Evolutionary conservation across 176 grass and related monocot species (phyloP), one percentile per base, ranked within the genome.

Genomic region (Rhynchospora tenuis): DNA sequence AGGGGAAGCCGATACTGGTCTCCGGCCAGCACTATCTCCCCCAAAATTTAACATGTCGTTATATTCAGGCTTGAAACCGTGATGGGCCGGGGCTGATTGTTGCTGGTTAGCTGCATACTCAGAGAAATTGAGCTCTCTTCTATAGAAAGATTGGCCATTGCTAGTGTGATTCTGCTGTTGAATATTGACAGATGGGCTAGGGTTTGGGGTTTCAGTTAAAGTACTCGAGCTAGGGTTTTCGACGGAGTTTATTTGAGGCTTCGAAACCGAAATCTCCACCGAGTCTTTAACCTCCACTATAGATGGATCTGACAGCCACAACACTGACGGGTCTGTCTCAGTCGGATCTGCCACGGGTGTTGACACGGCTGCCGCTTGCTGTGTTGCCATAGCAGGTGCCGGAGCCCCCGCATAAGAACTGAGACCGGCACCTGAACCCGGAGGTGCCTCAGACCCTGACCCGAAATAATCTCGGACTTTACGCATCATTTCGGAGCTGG

Each of bases 91-190:
- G 52, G 81, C 12, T 19, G 88, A 71, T 67, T 82, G 76, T 67
- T 82, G 76, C 4, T 79, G 66, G 79, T 93, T 98, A 64, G 87
- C 81, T 9, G 82, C 86, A 59, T 93, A 91, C 1, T 98, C 95
- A 0, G 93, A 87, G 89, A 91, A 98, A 51, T 95, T 95, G 66
- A 94, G 85, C 87, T 98, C 95, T 83, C 90, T 93, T 54, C 84
- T 85, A 82, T 90, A 91, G 38, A 87, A 83, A 26, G 73, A n/a
- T 79, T 92, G 93, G 31, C 24, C 80, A 19, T 42, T 88, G 48
- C 70, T 88, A 66, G 0, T 86, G 83, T 33, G 73, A 29, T 77
- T 77, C 70, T 6, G 79, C 59, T 64, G 45, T 70, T 57, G 80
- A 61, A 13, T 79, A 15, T 69, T 85, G 20, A 90, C 55, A 13